phyloP scores from a whole-genome alignment of 2,329 filamentous ascomycete species.

The Penicillium sp. region DNA sequence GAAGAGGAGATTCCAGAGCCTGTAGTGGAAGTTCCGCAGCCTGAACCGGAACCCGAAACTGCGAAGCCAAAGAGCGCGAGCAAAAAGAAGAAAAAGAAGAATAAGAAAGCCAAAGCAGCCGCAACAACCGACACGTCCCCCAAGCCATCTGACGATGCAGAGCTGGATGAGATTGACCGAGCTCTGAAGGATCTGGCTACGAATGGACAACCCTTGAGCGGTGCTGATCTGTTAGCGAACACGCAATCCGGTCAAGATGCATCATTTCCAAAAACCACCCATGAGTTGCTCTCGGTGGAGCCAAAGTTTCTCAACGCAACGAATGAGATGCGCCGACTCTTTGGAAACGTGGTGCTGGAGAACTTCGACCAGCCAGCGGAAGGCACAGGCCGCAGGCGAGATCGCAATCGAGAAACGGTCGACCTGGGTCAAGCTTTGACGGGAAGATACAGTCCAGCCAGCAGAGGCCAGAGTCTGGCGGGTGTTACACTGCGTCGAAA shows the following conservation, averaged over 20 bases:
- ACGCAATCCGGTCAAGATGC: constrained; percentile 36
- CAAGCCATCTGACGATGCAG: constrained; percentile 23
- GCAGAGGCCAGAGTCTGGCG: constrained; percentile 59
- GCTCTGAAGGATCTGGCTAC: constrained; percentile 57
- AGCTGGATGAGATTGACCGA: constrained; percentile 61
- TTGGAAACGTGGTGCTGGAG: constrained; percentile 61
- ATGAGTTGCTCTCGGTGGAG: constrained; percentile 56
- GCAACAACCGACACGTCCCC: constrained; percentile 19
- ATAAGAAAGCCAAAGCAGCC: constrained; percentile 38
- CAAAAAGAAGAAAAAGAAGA: constrained; percentile 59
- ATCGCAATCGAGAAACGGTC: constrained; percentile 49
- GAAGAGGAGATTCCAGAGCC: constrained; percentile 26
- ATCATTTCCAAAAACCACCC: constrained; percentile 39
- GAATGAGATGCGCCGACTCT: constrained; percentile 82
- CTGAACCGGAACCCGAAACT: constrained; percentile 18
- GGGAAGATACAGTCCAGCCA: constrained; percentile 50
- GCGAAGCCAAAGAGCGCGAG: constrained; percentile 44
- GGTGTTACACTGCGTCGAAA: constrained; percentile 71
- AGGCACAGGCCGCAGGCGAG: constrained; percentile 47
- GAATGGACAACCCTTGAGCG: constrained; percentile 26
- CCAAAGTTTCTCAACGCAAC: constrained; percentile 72
- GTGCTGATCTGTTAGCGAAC: constrained; percentile 21
- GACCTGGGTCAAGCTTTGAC: constrained; percentile 53
- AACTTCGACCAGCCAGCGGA: constrained; percentile 49
- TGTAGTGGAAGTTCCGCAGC: constrained; percentile 11